Percentiles rank a stretch among this genome's conserved stretches.
Conservation (phyloP, 2,329 filamentous ascomycete species). For the Davidsoniella virescens region DNA sequence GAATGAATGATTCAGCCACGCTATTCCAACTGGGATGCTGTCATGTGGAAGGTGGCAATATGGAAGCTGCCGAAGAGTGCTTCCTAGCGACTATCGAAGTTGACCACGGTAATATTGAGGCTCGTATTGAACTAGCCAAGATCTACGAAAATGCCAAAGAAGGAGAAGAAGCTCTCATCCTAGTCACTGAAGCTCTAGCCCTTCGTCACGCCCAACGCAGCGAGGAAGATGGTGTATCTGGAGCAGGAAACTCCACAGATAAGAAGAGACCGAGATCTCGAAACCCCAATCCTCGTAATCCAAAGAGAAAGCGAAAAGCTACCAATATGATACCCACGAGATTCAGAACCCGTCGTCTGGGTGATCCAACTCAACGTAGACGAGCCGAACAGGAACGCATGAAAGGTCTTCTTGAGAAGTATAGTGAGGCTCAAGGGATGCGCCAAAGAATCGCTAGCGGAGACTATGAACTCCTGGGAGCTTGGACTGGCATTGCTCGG, state of each 20-base stretch:
- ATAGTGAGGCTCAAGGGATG: conserved; percentile 27
- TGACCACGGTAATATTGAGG: conserved; percentile 56
- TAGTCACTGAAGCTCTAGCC: conserved; percentile 59
- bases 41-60: conserved; percentile 46
- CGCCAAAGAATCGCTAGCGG: conserved; percentile 27
- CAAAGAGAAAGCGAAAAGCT: conserved; percentile 57
- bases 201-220: conserved; percentile 43
- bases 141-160: conserved; percentile 65
- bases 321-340: conserved; percentile 37
- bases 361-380: conserved; percentile 27
- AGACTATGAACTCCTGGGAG: conserved; percentile 26
- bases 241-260: conserved; percentile 52
- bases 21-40: conserved; percentile 48
- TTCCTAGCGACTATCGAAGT: conserved; percentile 60
- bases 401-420: conserved; percentile 25
- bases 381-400: conserved; percentile 29
- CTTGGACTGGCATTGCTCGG: conserved; percentile 43
- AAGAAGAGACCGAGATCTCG: conserved; percentile 49
- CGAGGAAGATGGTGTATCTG: conserved; percentile 54
- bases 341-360: conserved; percentile 31
- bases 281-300: conserved; percentile 49
- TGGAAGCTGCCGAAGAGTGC: conserved; percentile 57
- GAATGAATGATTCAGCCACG: conserved; percentile 33
- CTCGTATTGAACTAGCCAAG: conserved; percentile 63
- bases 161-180: conserved; percentile 59